Percentiles rank a stretch among this genome's conserved stretches.
These are phyloP conservation scores for Cubamyces lactineus DNA, from an alignment of 768 basidiomycete species.

Conservation along the genomic window DNA sequence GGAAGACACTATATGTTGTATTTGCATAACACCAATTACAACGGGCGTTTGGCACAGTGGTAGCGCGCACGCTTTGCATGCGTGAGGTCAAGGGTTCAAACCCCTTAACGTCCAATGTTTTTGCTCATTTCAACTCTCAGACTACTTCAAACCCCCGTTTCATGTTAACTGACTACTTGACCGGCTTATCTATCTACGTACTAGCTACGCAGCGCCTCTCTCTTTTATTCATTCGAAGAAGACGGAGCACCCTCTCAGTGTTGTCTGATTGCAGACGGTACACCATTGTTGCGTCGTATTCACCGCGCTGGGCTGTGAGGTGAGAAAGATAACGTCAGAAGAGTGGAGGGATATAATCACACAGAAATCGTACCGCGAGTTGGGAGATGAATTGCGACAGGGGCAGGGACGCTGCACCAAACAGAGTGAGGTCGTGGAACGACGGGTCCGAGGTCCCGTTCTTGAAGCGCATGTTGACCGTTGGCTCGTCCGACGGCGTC, in stretches of 20 bases:
- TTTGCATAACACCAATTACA: no score
- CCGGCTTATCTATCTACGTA: no score
- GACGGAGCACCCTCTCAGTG: constrained; percentile 54
- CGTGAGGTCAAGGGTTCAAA: constrained; percentile 39
- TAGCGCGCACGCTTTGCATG: constrained; percentile 41
- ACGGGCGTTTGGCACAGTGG: constrained; percentile 39
- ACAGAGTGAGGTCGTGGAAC: constrained; percentile 48
- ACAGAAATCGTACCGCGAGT: constrained; percentile 2
- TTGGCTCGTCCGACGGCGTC: constrained; percentile 44
- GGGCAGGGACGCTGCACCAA: constrained; percentile 37
- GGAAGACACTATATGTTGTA: no score
- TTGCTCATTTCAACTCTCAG: neutral
- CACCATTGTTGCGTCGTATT: constrained; percentile 63
- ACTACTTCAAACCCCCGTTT: no score
- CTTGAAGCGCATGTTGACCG: constrained; percentile 67
- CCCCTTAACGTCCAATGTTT: constrained; percentile 34
- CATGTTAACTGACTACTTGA: no score
- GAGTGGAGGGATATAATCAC: neutral
- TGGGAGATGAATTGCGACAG: constrained; percentile 52
- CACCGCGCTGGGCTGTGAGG: constrained; percentile 46
- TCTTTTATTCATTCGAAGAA: neutral
- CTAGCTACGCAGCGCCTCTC: no score
- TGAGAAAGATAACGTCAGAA: neutral
- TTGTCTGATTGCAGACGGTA: constrained; percentile 54
- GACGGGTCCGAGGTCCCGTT: constrained; percentile 56